A percentile compares a stretch with the other conserved stretches of the same genome.
Conservation (phyloP, 2,329 filamentous ascomycete genomes). For the Trichoderma oligosporum region DNA sequence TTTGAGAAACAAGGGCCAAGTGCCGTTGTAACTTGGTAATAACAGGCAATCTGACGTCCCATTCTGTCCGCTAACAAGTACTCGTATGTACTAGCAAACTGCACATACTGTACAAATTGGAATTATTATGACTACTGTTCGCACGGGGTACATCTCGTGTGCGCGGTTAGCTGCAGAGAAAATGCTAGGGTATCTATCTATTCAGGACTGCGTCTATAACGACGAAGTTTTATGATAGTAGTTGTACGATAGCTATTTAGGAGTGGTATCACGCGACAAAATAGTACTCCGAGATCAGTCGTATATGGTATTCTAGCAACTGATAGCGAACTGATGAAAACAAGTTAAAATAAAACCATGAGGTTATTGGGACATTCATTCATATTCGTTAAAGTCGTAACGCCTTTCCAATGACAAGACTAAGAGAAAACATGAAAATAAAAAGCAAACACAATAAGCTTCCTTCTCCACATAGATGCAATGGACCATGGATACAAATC, state of each 20-base stretch:
- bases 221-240: background rate
- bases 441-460: background rate
- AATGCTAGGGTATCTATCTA: background rate
- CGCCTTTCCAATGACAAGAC: background rate
- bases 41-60: background rate
- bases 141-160: no score
- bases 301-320: no score
- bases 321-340: no score
- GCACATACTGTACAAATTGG: no score
- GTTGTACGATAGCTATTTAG: background rate
- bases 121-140: no score
- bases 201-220: background rate
- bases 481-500: constrained; percentile 4
- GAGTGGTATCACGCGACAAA: background rate
- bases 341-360: no score
- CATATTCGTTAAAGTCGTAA: background rate
- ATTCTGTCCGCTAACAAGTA: no score
- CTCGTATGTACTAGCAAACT: no score
- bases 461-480: background rate
- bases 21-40: background rate
- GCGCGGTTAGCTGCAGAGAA: background rate
- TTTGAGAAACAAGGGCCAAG: background rate
- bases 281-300: background rate
- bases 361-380: no score
- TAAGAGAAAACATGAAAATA: background rate